phyloP scores from a whole-genome alignment of 1,139 yeast genomes.

The Yamadazyma conglobata region DNA sequence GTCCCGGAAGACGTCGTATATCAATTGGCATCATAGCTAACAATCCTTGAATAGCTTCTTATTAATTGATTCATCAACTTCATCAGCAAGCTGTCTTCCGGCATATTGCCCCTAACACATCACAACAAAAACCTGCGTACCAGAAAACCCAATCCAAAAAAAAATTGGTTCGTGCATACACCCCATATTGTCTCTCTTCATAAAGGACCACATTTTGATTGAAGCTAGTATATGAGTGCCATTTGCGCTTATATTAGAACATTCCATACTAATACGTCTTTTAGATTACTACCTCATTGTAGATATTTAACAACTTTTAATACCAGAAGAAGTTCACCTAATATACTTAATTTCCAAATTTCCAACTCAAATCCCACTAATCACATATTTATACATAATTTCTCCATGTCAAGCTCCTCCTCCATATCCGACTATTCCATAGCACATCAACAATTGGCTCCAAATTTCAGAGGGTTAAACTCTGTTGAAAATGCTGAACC shows the following conservation, averaged over 20 bases:
- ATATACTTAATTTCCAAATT: background rate
- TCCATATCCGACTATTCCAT: constrained; percentile 23
- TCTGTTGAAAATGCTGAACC: constrained; percentile 71
- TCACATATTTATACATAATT: background rate
- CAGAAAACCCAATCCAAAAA: too few species aligned
- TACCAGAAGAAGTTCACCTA: too few species aligned
- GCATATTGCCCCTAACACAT: too few species aligned
- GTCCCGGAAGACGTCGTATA: too few species aligned
- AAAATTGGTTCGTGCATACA: too few species aligned
- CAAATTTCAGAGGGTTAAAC: constrained; percentile 78
- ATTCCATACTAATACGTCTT: constrained; percentile 2
- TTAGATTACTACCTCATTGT: constrained; percentile 1
- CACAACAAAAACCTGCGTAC: too few species aligned
- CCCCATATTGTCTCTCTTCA: too few species aligned
- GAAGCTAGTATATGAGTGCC: constrained; percentile 4
- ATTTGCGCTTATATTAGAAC: constrained; percentile 1
- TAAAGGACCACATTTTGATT: background rate
- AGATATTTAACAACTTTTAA: constrained; percentile 1
- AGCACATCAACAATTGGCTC: constrained; percentile 48
- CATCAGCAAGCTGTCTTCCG: too few species aligned
- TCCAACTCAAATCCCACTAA: background rate
- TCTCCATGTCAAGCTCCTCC: constrained; percentile 1
- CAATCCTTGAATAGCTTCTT: background rate
- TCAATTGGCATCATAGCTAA: too few species aligned
- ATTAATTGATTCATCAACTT: background rate